Conservation (phyloP, 139 green algal species). For the Ettlia oleoabundans region DNA sequence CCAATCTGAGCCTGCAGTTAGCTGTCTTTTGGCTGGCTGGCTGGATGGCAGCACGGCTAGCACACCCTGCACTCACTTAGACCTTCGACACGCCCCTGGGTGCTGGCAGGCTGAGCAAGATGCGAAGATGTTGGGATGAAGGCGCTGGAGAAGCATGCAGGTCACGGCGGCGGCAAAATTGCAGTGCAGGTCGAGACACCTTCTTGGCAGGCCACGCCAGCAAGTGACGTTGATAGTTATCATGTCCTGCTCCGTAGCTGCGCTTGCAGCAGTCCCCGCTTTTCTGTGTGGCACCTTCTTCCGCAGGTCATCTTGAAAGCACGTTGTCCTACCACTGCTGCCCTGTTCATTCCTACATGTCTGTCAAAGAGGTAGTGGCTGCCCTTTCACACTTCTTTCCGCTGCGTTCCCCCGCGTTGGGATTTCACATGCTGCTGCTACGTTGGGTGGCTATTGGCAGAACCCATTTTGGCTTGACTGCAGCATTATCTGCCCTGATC, state of each 20-base stretch:
- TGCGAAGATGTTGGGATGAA: background rate
- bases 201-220: background rate
- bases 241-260: background rate
- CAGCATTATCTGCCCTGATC: background rate
- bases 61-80: background rate
- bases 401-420: background rate
- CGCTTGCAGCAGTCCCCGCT: background rate
- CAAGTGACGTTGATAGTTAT: background rate
- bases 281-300: background rate
- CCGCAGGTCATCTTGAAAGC: background rate
- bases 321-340: background rate
- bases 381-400: background rate
- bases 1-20: no score
- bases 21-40: background rate
- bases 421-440: no score
- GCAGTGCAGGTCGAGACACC: slow-evolving; percentile 18
- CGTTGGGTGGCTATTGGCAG: no score
- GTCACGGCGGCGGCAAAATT: background rate
- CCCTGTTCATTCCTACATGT: background rate
- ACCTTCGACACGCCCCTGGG: background rate
- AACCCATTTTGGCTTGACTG: no score
- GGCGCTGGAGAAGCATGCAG: background rate
- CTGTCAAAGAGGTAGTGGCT: background rate
- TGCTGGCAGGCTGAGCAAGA: background rate
- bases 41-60: background rate